Conservation (phyloP, 306 rosid species). For the Trifolium pratense region DNA sequence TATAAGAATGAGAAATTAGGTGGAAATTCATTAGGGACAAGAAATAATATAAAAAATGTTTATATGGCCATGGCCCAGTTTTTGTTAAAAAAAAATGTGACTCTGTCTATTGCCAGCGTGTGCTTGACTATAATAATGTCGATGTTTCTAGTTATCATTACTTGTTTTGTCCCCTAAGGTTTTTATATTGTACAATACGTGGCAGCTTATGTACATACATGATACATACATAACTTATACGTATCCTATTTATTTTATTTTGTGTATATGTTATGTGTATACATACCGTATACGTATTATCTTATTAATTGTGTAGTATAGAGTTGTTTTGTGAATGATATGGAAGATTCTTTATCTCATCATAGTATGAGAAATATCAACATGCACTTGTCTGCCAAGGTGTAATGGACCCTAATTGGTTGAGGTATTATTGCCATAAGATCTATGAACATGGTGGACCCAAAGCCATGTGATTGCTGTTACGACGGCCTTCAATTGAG, state of each 20-base stretch:
- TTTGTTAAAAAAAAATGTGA: constrained; percentile 38
- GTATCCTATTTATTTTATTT: not conserved
- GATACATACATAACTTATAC: not conserved
- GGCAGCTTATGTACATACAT: not conserved
- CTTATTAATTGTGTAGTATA: not conserved
- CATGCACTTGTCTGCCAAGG: constrained; percentile 14
- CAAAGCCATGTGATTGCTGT: constrained; percentile 49
- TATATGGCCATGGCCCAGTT: constrained; percentile 56
- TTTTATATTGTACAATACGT: constrained; percentile 14
- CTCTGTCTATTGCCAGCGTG: constrained; percentile 20
- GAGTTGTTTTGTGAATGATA: constrained; percentile 16
- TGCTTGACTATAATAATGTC: constrained; percentile 42
- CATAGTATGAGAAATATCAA: not conserved
- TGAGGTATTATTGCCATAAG: constrained; percentile 35
- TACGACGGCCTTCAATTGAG: constrained; percentile 24
- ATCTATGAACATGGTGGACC: constrained; percentile 54
- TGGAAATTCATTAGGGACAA: constrained; percentile 59
- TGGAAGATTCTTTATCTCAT: constrained; percentile 37
- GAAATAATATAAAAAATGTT: constrained; percentile 67
- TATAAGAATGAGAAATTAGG: constrained; percentile 57
- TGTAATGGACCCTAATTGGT: constrained; percentile 23
- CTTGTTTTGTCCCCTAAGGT: constrained; percentile 28
- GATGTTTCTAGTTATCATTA: constrained; percentile 34
- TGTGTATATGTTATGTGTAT: not conserved
- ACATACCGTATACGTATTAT: not conserved